Conservation (phyloP, 2,329 filamentous ascomycete genomes). For the Ophiosphaerella herpotricha region DNA sequence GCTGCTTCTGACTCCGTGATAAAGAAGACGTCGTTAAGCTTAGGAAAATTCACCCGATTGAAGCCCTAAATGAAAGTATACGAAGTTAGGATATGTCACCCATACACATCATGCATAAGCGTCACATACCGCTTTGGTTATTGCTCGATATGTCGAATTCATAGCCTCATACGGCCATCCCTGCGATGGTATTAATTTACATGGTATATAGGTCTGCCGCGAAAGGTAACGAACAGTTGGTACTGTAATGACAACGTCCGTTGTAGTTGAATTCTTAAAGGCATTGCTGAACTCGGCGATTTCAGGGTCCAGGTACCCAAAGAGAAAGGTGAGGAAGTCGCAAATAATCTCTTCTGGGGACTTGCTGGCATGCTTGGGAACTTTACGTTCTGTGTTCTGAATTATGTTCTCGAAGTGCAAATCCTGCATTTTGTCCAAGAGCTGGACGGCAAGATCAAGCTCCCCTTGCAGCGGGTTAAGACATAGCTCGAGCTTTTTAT, state of each 20-base stretch:
- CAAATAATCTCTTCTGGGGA: constrained; percentile 31
- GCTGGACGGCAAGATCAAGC: constrained; percentile 31
- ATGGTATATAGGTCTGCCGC: background rate
- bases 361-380: constrained; percentile 25
- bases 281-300: constrained; percentile 13
- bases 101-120: too few relatives aligned
- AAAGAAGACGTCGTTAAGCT: constrained; percentile 25
- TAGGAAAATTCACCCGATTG: constrained; percentile 28
- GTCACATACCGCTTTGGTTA: constrained; percentile 19
- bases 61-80: constrained; percentile 13
- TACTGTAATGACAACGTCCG: constrained; percentile 37
- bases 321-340: constrained; percentile 33
- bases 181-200: constrained; percentile 8
- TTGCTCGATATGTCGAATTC: constrained; percentile 32
- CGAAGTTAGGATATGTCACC: too few relatives aligned
- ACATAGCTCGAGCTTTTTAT: constrained; percentile 39
- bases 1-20: constrained; percentile 38
- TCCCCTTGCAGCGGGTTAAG: constrained; percentile 22
- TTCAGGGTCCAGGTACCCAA: constrained; percentile 12
- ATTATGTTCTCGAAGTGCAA: constrained; percentile 18
- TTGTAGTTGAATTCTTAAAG: constrained; percentile 11
- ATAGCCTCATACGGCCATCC: constrained; percentile 34
- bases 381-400: constrained; percentile 3
- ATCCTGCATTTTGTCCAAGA: constrained; percentile 35
- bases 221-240: constrained; percentile 13